phyloP scores from a whole-genome alignment of 495 filamentous ascomycete species.

The Apiosordaria backusii region DNA sequence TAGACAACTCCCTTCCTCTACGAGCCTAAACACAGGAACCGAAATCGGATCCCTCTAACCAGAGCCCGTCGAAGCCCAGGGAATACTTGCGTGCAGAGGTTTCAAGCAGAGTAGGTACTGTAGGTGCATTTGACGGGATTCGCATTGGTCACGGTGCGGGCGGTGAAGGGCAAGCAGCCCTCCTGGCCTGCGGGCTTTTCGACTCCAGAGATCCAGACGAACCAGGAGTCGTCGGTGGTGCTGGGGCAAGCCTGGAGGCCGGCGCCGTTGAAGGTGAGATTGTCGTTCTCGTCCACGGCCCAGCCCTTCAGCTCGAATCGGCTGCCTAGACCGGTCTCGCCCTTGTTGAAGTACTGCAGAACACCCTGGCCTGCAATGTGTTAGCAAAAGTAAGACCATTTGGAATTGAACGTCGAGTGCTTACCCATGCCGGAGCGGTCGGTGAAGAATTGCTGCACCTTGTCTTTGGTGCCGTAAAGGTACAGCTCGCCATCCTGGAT shows the following conservation, averaged over 20 bases:
- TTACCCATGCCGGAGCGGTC: slow-evolving; percentile 53
- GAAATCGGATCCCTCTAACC: no score
- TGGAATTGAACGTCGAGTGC: not conserved
- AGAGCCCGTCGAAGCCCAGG: no score
- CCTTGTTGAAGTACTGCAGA: slow-evolving; percentile 48
- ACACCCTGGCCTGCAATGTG: slow-evolving; percentile 43
- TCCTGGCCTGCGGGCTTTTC: slow-evolving; percentile 43
- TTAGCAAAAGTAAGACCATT: no score
- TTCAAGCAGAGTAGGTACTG: not conserved
- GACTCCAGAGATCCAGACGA: slow-evolving; percentile 46
- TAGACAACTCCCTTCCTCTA: no score
- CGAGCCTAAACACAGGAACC: no score
- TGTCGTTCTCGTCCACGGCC: slow-evolving; percentile 36
- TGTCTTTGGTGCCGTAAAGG: slow-evolving; percentile 41
- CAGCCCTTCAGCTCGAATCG: slow-evolving; percentile 46
- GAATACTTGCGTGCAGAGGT: no score
- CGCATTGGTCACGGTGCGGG: slow-evolving; percentile 26
- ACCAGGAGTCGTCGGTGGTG: slow-evolving; percentile 42
- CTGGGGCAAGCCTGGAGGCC: slow-evolving; percentile 50
- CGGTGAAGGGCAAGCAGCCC: slow-evolving; percentile 43
- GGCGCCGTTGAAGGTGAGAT: slow-evolving; percentile 43
- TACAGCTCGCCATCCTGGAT: slow-evolving; percentile 45
- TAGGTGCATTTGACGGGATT: slow-evolving; percentile 33
- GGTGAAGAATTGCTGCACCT: slow-evolving; percentile 47
- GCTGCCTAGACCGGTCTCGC: slow-evolving; percentile 26